Conservation (phyloP, 2,329 filamentous ascomycete species). For the Arthrobotrys conoides region DNA sequence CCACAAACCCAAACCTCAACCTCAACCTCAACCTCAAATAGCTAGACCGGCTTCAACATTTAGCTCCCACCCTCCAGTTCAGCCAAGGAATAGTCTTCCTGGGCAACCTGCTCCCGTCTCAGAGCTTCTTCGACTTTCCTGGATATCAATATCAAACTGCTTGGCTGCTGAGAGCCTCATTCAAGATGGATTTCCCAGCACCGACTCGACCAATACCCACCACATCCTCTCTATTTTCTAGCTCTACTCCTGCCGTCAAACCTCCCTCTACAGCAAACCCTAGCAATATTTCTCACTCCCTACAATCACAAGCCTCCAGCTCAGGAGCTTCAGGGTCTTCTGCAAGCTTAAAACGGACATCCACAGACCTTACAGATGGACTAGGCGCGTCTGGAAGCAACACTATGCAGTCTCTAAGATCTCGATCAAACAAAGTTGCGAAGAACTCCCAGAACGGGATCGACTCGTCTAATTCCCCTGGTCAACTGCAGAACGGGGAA, state of each 20-base stretch:
- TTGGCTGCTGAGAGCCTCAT: not conserved
- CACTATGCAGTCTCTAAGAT: conserved; percentile 49
- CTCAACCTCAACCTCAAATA: conserved; percentile 20
- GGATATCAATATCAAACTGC: conserved; percentile 9
- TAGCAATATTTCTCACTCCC: conserved; percentile 14
- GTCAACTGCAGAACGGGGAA: conserved; percentile 51
- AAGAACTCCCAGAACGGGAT: conserved; percentile 49
- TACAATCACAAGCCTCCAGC: conserved; percentile 41
- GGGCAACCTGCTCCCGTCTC: conserved; percentile 4
- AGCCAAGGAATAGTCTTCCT: conserved; percentile 4
- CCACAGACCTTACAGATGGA: conserved; percentile 51
- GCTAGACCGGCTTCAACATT: not conserved
- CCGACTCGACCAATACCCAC: conserved; percentile 54
- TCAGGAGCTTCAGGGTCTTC: conserved; percentile 37
- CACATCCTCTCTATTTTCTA: conserved; percentile 51
- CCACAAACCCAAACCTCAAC: not conserved
- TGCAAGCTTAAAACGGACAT: conserved; percentile 53
- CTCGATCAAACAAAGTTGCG: conserved; percentile 57
- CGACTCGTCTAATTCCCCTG: conserved; percentile 24
- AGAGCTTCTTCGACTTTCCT: conserved; percentile 28
- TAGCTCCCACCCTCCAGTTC: not conserved
- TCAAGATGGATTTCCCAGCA: conserved; percentile 58
- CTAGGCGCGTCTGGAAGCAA: conserved; percentile 52
- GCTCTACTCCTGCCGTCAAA: conserved; percentile 37
- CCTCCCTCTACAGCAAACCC: conserved; percentile 38